Conservation (phyloP, 2,329 filamentous ascomycete genomes). For the Colletotrichum navitas region DNA sequence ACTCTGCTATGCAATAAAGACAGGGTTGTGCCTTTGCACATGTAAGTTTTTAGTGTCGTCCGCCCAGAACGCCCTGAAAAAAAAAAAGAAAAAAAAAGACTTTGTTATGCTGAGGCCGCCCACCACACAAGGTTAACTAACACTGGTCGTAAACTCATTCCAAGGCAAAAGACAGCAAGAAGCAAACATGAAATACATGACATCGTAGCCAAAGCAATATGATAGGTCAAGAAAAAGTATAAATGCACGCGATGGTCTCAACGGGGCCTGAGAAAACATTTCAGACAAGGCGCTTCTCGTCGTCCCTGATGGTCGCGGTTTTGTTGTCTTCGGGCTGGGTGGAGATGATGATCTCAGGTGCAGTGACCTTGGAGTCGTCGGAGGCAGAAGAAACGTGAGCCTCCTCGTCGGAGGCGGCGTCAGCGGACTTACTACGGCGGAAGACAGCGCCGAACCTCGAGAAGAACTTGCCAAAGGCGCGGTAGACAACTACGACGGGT, state of each 20-base stretch:
- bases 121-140: background rate
- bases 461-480: conserved; percentile 47
- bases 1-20: conserved; percentile 30
- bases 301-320: conserved; percentile 3
- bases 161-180: background rate
- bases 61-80: conserved; percentile 12
- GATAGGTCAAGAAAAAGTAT: conserved; percentile 8
- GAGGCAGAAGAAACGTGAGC: conserved; percentile 10
- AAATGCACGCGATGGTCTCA: background rate
- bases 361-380: conserved; percentile 22
- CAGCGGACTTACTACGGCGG: conserved; percentile 27
- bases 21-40: conserved; percentile 23
- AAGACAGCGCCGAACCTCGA: conserved; percentile 24
- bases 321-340: conserved; percentile 23
- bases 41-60: background rate
- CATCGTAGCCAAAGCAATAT: conserved; percentile 23
- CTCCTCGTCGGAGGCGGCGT: conserved; percentile 19
- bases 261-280: background rate
- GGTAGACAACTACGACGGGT: conserved; percentile 90
- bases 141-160: conserved; percentile 31
- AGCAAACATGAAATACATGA: conserved; percentile 21
- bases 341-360: conserved; percentile 35
- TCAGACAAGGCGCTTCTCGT: conserved; percentile 30
- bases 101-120: background rate
- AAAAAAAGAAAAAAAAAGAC: background rate